A percentile compares a stretch with the other conserved stretches of the same genome.
phyloP scores from a whole-genome alignment of 345 rosid species.

The Acer yangbiense region DNA sequence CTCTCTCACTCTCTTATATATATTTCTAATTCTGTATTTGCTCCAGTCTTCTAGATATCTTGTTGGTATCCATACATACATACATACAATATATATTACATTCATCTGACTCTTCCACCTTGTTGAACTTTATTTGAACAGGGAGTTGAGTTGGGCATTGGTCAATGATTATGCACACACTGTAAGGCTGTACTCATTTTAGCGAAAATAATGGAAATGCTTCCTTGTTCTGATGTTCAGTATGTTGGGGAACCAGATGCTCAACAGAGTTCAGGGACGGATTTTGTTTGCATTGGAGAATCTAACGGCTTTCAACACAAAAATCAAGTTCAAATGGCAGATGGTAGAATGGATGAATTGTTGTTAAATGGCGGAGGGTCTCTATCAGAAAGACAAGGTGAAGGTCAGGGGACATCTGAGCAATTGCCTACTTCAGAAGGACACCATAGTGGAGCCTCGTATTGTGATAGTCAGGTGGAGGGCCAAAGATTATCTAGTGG shows the following conservation, averaged over 20 bases:
- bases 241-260: conserved; percentile 47
- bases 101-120: conserved; percentile 16
- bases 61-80: background rate
- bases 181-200: conserved; percentile 18
- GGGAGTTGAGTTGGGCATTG: conserved; percentile 27
- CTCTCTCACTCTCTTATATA: no score
- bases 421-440: conserved; percentile 41
- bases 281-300: conserved; percentile 34
- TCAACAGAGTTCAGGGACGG: conserved; percentile 39
- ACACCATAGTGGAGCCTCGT: conserved; percentile 42
- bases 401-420: conserved; percentile 33
- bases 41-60: background rate
- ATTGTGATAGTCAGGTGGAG: conserved; percentile 46
- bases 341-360: conserved; percentile 40
- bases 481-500: conserved; percentile 46
- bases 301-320: conserved; percentile 33
- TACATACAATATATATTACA: background rate
- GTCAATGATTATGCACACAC: conserved; percentile 19
- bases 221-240: conserved; percentile 57
- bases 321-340: conserved; percentile 39
- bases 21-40: background rate
- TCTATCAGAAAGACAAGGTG: conserved; percentile 33
- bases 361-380: conserved; percentile 38
- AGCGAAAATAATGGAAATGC: conserved; percentile 54
- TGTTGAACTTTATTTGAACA: conserved; percentile 29